phyloP scores from a whole-genome alignment of 345 rosid species.

The Aquilaria yunnanensis region DNA sequence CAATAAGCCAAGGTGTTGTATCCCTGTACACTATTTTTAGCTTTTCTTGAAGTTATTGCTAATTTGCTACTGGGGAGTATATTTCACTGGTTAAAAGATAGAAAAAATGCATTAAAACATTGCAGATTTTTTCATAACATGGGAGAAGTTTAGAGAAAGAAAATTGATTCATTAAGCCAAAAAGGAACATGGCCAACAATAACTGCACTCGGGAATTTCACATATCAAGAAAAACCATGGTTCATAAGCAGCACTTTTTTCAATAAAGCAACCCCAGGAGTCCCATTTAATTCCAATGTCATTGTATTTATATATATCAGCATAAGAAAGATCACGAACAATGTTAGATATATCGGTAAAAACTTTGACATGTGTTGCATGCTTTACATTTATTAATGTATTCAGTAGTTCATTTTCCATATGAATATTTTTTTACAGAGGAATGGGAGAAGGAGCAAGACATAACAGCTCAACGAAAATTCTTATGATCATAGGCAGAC shows the following conservation, averaged over 20 bases:
- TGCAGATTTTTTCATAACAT: background rate
- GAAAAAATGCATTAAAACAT: background rate
- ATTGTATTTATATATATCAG: constrained; percentile 72
- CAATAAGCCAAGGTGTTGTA: constrained; percentile 56
- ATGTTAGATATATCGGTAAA: background rate
- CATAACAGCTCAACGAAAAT: too few relatives aligned
- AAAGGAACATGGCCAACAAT: too few relatives aligned
- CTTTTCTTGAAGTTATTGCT: constrained; percentile 36
- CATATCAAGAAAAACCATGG: constrained; percentile 56
- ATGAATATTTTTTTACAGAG: constrained; percentile 2
- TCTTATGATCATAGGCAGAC: too few relatives aligned
- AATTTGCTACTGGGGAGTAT: constrained; percentile 40
- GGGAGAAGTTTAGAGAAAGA: too few relatives aligned
- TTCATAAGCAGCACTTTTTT: constrained; percentile 81
- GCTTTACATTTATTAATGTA: too few relatives aligned
- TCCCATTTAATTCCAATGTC: constrained; percentile 91
- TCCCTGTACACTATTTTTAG: constrained; percentile 40
- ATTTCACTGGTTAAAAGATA: constrained; percentile 28
- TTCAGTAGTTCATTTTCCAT: too few relatives aligned
- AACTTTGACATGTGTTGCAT: too few relatives aligned
- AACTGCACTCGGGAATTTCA: background rate
- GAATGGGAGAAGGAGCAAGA: constrained; percentile 1
- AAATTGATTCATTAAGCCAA: too few relatives aligned
- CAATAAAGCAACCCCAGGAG: constrained; percentile 86
- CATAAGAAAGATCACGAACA: constrained; percentile 92